Evolutionary conservation across 2,329 filamentous ascomycete species (phyloP), one percentile per base, ranked within the genome.

Genomic region (Fusarium pseudocircinatum): DNA sequence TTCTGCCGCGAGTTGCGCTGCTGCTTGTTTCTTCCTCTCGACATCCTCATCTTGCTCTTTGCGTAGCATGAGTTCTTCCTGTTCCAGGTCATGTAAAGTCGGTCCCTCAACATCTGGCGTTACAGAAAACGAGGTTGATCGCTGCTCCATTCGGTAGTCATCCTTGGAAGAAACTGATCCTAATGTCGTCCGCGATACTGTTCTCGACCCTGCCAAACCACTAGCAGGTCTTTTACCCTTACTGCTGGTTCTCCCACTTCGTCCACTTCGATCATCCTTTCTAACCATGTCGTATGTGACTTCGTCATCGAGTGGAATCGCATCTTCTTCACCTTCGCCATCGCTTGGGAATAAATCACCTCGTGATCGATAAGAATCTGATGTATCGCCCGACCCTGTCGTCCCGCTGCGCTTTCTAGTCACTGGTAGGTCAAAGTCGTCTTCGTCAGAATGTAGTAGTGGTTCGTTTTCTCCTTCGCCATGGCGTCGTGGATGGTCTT

Each of bases 261-360:
- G 89, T n/a, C 79, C 80, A 56, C 91, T 92, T 50, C 89, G 88
- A 77, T 94, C 93, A 63, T 96, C 94, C 73, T 92, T 90, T 59
- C 93, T 89, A 68, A 95, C 92, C 69, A 98, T 86, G 7, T 91
- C 90, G 80, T 97, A 91, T 6, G 95, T 94, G 76, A 98, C 97
- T 78, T 98, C 95, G 79, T 98, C 96, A 77, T 96, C 94, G 24
- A 98, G 84, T 18, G 95, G 94, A n/a, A 97, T 90, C 2, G 96
- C 96, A 82, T 98, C 96, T 80, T 97, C 95, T 72, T 97, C 94
- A 60, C 95, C 94, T 78, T 92, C 90, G 52, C 88, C 90, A 70
- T 97, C 95, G 77, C 95, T 97, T 1, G 94, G 94, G 75, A 98
- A 96, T 18, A 98, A 85, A 82, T 98, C 96, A 4, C 95, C 95